Evolutionary conservation across 2,329 filamentous ascomycete species (phyloP), one percentile per base, ranked within the genome.

Genomic region (Epicoccum sorghinum): DNA sequence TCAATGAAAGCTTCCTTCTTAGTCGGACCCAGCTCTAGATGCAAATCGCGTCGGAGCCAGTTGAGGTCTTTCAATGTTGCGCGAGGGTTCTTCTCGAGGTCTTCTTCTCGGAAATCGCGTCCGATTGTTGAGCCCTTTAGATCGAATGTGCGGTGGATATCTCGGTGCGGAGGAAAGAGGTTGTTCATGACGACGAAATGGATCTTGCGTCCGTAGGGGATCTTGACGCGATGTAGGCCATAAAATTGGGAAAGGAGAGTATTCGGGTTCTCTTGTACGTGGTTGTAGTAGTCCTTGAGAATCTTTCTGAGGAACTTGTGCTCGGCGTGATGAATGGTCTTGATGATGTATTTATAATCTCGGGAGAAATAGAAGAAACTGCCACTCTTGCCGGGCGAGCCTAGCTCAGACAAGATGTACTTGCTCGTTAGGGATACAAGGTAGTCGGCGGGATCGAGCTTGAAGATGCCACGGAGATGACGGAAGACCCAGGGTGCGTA

Each of bases 181-280:
- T 99, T 99, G 81, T 99, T 99, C 95, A 99, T 99, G 72, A 99
- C 93, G 56, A 99, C 95, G 67, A 99, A 99, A 76, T 99, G 95
- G 50, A 98, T 97, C 79, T 99, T 99, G 71, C 93, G 89, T 59
- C 95, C 95, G 72, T 96, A 98, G 0, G 93, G 92, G 81, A 97
- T 96, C 83, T 99, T 99, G 68, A 99, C 95, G 57, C 95, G 88
- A 77, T 99, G 95, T 14, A 99, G 82, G 43, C 95, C 95, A 71
- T 98, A 99, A 72, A 99, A 99, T 70, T 99, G 95, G 18, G 93
- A 98, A 44, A 99, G 87, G 24, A 99, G 83, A 0, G 96, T 99
- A 77, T 99, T 96, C 6, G 95, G 95, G 75, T 99, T 98, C 49
- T 92, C 85, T 66, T 87, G 87, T 62, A 98, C 91, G 73, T 99